Percentiles rank a stretch among this genome's conserved stretches.
Evolutionary conservation across 2,329 filamentous ascomycete species (phyloP).

Genomic region (Neoascochyta sp.): DNA sequence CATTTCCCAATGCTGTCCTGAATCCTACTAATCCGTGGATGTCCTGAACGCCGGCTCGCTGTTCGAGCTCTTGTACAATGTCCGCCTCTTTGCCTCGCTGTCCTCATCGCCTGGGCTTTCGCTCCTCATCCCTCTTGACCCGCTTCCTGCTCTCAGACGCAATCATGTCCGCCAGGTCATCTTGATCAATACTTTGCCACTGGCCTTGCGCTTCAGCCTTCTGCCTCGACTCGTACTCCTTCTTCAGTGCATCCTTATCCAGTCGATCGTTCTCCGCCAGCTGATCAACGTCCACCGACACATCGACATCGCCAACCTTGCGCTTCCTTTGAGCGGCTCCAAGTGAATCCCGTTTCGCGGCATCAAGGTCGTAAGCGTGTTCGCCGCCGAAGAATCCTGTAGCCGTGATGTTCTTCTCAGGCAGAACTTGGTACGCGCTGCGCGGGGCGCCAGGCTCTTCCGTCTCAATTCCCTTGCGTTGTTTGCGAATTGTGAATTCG

Average conservation of each 20-base stretch:
- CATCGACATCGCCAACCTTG: constrained; percentile 91
- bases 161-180: constrained; percentile 95
- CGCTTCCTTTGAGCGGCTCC: constrained; percentile 81
- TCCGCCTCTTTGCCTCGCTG: constrained; percentile 8
- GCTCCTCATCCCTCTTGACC: constrained; percentile 81
- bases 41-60: constrained; percentile 21
- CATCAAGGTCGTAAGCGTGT: constrained; percentile 82
- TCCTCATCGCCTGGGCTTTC: constrained; percentile 55
- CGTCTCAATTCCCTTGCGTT: constrained; percentile 74
- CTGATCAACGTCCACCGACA: constrained; percentile 83
- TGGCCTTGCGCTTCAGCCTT: constrained; percentile 58
- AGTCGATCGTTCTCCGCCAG: constrained; percentile 71
- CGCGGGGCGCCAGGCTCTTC: constrained; percentile 70
- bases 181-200: constrained; percentile 75
- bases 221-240: constrained; percentile 70
- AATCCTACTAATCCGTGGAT: constrained; percentile 8
- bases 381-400: constrained; percentile 97
- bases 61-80: constrained; percentile 21
- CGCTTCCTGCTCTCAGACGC: constrained; percentile 87
- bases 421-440: constrained; percentile 83
- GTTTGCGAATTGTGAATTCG: constrained; percentile 89
- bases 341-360: constrained; percentile 56
- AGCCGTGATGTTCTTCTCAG: constrained; percentile 78
- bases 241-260: constrained; percentile 77
- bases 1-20: constrained; percentile 23